Evolutionary conservation across 1,139 yeast species (phyloP).

Genomic region (Candida sp.): DNA sequence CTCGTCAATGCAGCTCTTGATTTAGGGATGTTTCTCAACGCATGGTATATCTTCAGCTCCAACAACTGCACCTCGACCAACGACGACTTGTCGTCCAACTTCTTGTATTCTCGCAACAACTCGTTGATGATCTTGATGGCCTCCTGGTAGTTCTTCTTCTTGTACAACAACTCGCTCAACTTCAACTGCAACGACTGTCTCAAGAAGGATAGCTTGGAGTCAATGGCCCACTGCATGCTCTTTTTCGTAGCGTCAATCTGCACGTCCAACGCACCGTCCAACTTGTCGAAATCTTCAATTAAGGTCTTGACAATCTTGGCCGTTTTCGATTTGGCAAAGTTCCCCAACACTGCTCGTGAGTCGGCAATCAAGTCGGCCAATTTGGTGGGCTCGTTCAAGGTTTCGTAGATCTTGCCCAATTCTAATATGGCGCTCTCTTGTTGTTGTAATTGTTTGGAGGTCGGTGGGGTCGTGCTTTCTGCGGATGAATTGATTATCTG

Average conservation of each 20-base stretch:
- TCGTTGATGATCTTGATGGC: constrained; percentile 75
- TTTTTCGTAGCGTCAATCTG: constrained; percentile 80
- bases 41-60: constrained; percentile 90
- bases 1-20: constrained; percentile 92
- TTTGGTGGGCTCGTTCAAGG: constrained; percentile 46
- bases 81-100: constrained; percentile 93
- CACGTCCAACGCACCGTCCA: constrained; percentile 69
- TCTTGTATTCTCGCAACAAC: constrained; percentile 84
- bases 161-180: constrained; percentile 74
- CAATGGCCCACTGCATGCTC: constrained; percentile 86
- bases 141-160: constrained; percentile 67
- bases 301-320: constrained; percentile 83
- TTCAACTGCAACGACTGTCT: constrained; percentile 89
- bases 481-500: constrained; percentile 43
- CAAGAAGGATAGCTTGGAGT: constrained; percentile 84
- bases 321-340: constrained; percentile 91
- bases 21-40: constrained; percentile 91
- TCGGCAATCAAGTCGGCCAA: constrained; percentile 68
- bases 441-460: constrained; percentile 36
- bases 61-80: constrained; percentile 94
- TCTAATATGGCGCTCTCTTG: constrained; percentile 70
- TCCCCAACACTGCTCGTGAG: constrained; percentile 70
- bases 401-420: constrained; percentile 62
- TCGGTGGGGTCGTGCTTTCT: constrained; percentile 31
- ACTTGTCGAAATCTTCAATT: constrained; percentile 76